Evolutionary conservation across 2,329 filamentous ascomycete genomes (phyloP).

Genomic region (Magnaporthiopsis poae): DNA sequence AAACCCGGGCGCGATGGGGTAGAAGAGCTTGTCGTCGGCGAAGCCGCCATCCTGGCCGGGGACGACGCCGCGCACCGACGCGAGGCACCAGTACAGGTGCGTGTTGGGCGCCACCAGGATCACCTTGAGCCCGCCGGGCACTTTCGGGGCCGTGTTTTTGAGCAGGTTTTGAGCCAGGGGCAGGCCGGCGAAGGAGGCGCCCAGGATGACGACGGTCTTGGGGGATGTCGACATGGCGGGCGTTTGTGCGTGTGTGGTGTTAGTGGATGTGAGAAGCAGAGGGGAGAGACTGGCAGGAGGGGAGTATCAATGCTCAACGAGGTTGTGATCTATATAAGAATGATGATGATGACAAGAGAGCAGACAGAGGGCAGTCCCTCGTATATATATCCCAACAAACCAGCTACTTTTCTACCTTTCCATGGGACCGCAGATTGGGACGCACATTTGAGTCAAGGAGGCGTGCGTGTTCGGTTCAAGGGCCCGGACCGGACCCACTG

Average conservation of each 20-base stretch:
- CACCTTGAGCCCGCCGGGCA: slow-evolving; percentile 22
- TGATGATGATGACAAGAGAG: too few species aligned
- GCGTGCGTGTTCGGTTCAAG: too few species aligned
- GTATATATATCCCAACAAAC: neutral
- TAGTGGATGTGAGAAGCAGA: neutral
- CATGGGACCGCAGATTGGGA: neutral
- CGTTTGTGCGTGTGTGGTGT: neutral
- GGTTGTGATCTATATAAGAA: neutral
- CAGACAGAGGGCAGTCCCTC: neutral
- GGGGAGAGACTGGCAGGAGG: too few species aligned
- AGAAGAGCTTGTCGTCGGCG: slow-evolving; percentile 24
- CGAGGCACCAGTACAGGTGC: slow-evolving; percentile 17
- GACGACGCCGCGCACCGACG: slow-evolving; percentile 18
- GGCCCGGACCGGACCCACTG: too few species aligned
- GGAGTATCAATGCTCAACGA: too few species aligned
- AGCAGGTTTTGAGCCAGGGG: slow-evolving; percentile 42
- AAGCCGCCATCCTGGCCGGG: slow-evolving; percentile 12
- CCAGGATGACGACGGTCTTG: slow-evolving; percentile 37
- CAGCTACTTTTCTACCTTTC: neutral
- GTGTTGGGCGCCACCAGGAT: slow-evolving; percentile 20
- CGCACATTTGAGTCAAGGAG: neutral
- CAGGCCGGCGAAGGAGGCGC: slow-evolving; percentile 36
- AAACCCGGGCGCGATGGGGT: slow-evolving; percentile 40
- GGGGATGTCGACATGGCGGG: neutral
- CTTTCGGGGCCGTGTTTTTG: slow-evolving; percentile 30